Evolutionary conservation across 306 rosid species (phyloP), one percentile per base, ranked within the genome.

Genomic region (Cucurbita maxima): DNA sequence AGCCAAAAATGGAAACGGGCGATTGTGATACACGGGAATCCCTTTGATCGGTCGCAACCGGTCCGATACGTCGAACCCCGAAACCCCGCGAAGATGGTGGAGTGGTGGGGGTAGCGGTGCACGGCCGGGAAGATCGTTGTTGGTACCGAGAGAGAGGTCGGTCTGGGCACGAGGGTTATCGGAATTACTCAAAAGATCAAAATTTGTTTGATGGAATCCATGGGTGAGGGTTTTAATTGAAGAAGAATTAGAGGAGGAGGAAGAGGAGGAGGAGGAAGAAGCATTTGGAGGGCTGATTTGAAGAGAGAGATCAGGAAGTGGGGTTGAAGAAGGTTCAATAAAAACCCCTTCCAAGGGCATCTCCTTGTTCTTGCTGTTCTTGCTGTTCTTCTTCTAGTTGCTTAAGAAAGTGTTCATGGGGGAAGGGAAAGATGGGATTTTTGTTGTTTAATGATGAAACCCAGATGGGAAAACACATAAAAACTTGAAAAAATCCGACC

Each of bases 341-440:
- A 87, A 88, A 81, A 86, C 82, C 89, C 92, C 97, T 67, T 89
- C 89, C 82, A 88, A 92, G 89, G 97, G 92, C 97, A 92, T 92
- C 76, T 92, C 88, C 15, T 43, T 12, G 19, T 92, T 91, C 8
- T 43, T 12, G 11, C 6, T 5, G 1, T 10, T 13, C n/a, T 13
- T 15, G 48, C 14, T 7, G 11, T 40, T 40, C 20, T 36, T 38
- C 16, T 13, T 69, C 22, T 48, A 25, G 25, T 30, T 30, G 43
- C 58, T 69, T 45, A 0, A 45, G 67, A 60, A 58, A 58, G 64
- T 13, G 19, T 55, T 19, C 34, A 55, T 66, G 37, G 52, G 37
- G 72, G 18, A 20, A 19, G 5, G n/a, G 5, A 66, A 66, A 19
- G 37, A 10, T n/a, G 20, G 54, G 72, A 5, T 66, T 66, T 44